Base-by-base conservation (phyloP, 345 rosid genomes). In the Erysimum cheiranthoides region DNA sequence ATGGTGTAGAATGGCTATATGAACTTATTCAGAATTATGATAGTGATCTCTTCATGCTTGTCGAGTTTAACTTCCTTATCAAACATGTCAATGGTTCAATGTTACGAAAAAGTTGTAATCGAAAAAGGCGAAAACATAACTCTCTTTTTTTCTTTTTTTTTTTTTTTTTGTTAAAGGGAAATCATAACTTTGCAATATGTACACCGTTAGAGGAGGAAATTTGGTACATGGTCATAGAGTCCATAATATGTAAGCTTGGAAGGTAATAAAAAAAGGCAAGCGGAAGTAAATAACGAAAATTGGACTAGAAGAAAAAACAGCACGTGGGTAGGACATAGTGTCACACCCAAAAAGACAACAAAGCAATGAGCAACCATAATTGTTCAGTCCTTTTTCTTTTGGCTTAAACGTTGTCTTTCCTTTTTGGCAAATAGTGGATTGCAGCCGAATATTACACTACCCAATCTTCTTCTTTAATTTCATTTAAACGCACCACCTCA, bases 271-370 rank as follows among this genome's bases (percentile, higher is more conserved):
- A 52, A 38, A 18, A 52, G 35, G 18, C 18, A 52, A 42, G 5
- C 47, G 12, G 61, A 14, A 21, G 18, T 3, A 61, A 39, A 27
- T 36, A 42, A 47, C 32, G 9, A 43, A 58, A 76, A 52, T 27
- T 25, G 10, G 25, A 61, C 17, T 61, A 69, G 52, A 70, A 64
- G 67, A 56, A 57, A 56, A 57, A 64, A 7, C 3, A 77, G 61
- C 76, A 77, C 61, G 80, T 77, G 80, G 18, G 80, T 77, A 77
- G 80, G 80, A 38, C 80, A 70, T 56, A 63, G 54, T 62, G 52
- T 1, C 21, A 70, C 36, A 39, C 52, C 73, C 42, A 70, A 77
- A 76, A 77, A 77, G 80, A 76, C 66, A 70, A 63, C 31, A 57
- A 71, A 71, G 52, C 80, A 76, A 70, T 75, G 70, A 70, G 75